phyloP scores from a whole-genome alignment of 148 eudicot species.

The Pouteria glomerata region DNA sequence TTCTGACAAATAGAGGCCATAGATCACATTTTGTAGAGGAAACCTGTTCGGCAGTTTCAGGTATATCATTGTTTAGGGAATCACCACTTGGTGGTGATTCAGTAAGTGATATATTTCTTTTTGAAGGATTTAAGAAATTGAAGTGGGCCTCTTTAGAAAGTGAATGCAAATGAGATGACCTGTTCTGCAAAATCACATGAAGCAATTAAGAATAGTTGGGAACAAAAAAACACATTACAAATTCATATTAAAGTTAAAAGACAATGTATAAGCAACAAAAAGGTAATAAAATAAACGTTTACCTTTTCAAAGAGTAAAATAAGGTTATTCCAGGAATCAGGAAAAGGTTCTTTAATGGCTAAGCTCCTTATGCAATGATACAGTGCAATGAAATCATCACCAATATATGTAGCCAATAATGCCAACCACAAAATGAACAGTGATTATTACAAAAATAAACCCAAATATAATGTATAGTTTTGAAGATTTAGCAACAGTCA shows the following conservation, averaged over 20 bases:
- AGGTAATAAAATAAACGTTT: constrained; percentile 18
- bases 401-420: constrained; percentile 69
- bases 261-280: neutral
- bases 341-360: constrained; percentile 91
- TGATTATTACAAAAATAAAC: constrained; percentile 9
- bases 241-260: neutral
- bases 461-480: neutral
- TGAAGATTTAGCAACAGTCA: neutral
- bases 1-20: constrained; percentile 72
- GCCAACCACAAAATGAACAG: constrained; percentile 65
- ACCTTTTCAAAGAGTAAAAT: constrained; percentile 82
- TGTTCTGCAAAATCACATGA: constrained; percentile 66
- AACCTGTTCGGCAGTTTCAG: constrained; percentile 24
- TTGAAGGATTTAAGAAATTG: constrained; percentile 56
- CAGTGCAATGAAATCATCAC: constrained; percentile 78
- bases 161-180: constrained; percentile 47
- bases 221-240: neutral
- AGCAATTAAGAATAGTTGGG: constrained; percentile 1
- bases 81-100: constrained; percentile 15
- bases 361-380: constrained; percentile 88
- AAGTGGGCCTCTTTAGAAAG: constrained; percentile 33
- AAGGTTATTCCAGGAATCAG: constrained; percentile 78
- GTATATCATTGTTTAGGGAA: constrained; percentile 12
- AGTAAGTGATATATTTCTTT: constrained; percentile 26
- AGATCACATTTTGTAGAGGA: constrained; percentile 29